Evolutionary conservation across 768 basidiomycete genomes (phyloP).

Genomic region (Mycena sanguinolenta): DNA sequence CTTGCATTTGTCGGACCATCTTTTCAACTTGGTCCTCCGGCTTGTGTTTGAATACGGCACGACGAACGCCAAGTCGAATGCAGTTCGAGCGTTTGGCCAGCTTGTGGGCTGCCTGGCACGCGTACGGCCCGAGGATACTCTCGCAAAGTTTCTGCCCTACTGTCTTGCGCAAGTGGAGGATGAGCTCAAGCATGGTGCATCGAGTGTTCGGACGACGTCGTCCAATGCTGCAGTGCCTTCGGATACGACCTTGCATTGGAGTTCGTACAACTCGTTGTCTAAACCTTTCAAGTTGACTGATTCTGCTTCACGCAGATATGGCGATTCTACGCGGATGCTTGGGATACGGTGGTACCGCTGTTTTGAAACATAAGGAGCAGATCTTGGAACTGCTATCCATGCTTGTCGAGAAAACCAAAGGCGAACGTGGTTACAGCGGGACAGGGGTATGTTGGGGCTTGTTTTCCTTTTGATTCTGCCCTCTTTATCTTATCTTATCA

Average conservation of each 20-base stretch:
- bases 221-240: slow-evolving; percentile 80
- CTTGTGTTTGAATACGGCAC: slow-evolving; percentile 89
- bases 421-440: slow-evolving; percentile 89
- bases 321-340: slow-evolving; percentile 87
- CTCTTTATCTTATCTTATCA: not conserved
- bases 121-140: slow-evolving; percentile 79
- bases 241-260: slow-evolving; percentile 94
- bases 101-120: slow-evolving; percentile 88
- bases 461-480: not conserved
- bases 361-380: slow-evolving; percentile 75
- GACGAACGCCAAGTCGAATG: slow-evolving; percentile 91
- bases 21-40: slow-evolving; percentile 89
- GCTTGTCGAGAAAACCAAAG: slow-evolving; percentile 84
- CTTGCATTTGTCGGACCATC: slow-evolving; percentile 79
- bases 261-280: slow-evolving; percentile 55
- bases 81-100: slow-evolving; percentile 91
- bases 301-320: slow-evolving; percentile 64
- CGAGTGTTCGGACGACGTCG: slow-evolving; percentile 85
- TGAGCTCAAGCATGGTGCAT: slow-evolving; percentile 92
- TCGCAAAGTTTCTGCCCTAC: slow-evolving; percentile 84
- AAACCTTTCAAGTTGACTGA: slow-evolving; percentile 1
- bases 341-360: slow-evolving; percentile 76
- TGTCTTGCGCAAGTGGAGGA: slow-evolving; percentile 83
- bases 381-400: slow-evolving; percentile 73
- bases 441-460: slow-evolving; percentile 58